Conservation (phyloP, 208 protist genomes). For the Leishmania tarentolae region DNA sequence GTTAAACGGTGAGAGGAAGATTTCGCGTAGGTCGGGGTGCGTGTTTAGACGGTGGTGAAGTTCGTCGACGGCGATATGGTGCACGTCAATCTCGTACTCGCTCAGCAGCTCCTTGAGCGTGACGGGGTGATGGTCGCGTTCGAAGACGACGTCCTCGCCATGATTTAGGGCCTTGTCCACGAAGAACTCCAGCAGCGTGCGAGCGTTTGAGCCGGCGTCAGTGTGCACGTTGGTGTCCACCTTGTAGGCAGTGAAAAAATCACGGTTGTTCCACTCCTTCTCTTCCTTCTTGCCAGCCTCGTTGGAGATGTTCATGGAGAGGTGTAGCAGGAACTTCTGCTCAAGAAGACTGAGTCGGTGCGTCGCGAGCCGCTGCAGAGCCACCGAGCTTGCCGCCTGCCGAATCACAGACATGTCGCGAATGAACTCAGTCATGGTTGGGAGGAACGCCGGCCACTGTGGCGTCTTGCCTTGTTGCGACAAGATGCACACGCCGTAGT, state of each 20-base stretch:
- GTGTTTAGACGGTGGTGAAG: slow-evolving; percentile 82
- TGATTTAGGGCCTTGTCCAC: slow-evolving; percentile 89
- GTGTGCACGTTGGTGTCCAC: slow-evolving; percentile 93
- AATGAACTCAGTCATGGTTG: slow-evolving; percentile 80
- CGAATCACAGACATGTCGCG: slow-evolving; percentile 76
- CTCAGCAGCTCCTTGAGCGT: slow-evolving; percentile 79
- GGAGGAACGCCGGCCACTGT: slow-evolving; percentile 79
- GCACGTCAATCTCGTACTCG: slow-evolving; percentile 76
- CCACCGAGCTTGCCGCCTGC: slow-evolving; percentile 50
- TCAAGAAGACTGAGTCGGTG: slow-evolving; percentile 91
- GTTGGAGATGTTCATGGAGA: slow-evolving; percentile 91
- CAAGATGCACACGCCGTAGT: slow-evolving; percentile 89
- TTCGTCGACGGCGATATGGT: slow-evolving; percentile 86
- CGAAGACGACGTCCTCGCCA: slow-evolving; percentile 88
- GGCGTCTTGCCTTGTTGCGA: slow-evolving; percentile 68
- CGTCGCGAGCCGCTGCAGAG: slow-evolving; percentile 81
- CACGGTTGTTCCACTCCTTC: slow-evolving; percentile 91
- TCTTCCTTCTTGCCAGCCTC: slow-evolving; percentile 74
- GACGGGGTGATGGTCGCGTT: slow-evolving; percentile 79
- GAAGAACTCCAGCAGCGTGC: slow-evolving; percentile 90
- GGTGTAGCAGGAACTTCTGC: slow-evolving; percentile 93
- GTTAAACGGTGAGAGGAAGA: slow-evolving; percentile 86
- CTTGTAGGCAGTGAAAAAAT: slow-evolving; percentile 91
- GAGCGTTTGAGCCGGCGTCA: slow-evolving; percentile 84
- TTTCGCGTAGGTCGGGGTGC: slow-evolving; percentile 62